phyloP scores from a whole-genome alignment of 352 stramenopile genomes.

The Phytophthora pluvialis region DNA sequence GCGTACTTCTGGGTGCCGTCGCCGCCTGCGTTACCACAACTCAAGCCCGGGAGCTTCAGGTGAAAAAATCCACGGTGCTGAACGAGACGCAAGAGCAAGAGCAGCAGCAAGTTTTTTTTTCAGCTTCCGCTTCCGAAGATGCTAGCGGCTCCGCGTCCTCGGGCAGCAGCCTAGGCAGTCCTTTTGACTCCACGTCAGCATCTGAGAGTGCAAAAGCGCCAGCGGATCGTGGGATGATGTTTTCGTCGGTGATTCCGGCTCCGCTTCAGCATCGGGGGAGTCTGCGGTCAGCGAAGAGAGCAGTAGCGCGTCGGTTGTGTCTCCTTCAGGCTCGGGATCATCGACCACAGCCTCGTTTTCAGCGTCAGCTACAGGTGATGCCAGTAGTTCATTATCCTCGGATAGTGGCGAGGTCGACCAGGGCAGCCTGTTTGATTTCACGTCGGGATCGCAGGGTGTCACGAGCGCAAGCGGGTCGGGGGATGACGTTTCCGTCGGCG shows the following conservation, averaged over 20 bases:
- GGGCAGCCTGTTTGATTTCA: not conserved
- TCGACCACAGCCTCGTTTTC: no score
- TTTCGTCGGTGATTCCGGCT: constrained; percentile 2
- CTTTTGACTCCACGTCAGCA: not conserved
- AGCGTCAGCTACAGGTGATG: no score
- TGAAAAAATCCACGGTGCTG: not conserved
- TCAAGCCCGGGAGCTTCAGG: constrained; percentile 10
- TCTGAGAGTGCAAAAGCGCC: not conserved
- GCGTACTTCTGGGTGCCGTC: not conserved
- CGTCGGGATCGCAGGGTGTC: not conserved
- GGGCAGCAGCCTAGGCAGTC: not conserved
- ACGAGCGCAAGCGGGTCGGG: not conserved
- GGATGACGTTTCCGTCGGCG: not conserved
- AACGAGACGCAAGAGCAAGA: constrained; percentile 2
- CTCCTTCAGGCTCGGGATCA: not conserved
- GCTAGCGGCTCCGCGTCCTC: not conserved
- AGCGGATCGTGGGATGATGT: not conserved
- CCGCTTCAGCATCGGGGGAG: not conserved
- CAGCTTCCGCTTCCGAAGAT: not conserved
- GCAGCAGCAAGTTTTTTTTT: not conserved
- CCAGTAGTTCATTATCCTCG: no score
- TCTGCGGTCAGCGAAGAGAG: constrained; percentile 2
- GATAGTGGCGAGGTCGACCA: not conserved
- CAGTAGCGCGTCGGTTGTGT: not conserved
- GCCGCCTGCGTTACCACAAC: not conserved